phyloP scores from a whole-genome alignment of 768 basidiomycete species.

The Leccinum variicolor region DNA sequence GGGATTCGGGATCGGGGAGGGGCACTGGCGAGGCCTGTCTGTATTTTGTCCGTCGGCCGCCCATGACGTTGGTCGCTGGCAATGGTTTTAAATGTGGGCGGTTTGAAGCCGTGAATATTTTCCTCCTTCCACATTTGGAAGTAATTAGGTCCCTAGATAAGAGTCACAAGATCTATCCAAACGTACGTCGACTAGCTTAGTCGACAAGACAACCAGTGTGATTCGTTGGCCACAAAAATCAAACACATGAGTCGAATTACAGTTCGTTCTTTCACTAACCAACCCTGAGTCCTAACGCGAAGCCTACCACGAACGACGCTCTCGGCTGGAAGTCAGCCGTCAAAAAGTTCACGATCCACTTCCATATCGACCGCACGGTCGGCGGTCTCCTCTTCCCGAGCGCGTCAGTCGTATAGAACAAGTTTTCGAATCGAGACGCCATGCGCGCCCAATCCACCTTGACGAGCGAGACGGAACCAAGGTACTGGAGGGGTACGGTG shows the following conservation, averaged over 20 bases:
- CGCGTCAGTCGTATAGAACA: constrained; percentile 64
- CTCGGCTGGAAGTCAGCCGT: constrained; percentile 91
- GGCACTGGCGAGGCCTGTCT: constrained; percentile 75
- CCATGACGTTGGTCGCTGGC: constrained; percentile 47
- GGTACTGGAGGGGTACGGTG: constrained; percentile 62
- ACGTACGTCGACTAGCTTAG: not conserved
- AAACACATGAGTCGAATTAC: not conserved
- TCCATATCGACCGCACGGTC: constrained; percentile 62
- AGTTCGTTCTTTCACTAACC: constrained; percentile 46
- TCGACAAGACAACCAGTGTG: not conserved
- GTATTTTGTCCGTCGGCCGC: constrained; percentile 81
- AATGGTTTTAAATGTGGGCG: not conserved
- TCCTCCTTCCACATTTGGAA: constrained; percentile 26
- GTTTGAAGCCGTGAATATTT: constrained; percentile 7
- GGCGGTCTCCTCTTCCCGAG: constrained; percentile 56
- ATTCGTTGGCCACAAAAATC: not conserved
- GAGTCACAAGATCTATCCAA: not conserved
- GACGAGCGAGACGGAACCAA: constrained; percentile 68
- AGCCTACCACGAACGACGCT: constrained; percentile 83
- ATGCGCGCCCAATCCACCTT: constrained; percentile 78
- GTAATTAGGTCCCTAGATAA: not conserved
- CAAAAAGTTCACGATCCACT: constrained; percentile 72
- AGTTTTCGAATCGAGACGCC: constrained; percentile 63
- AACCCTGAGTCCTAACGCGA: constrained; percentile 75
- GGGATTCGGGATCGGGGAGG: constrained; percentile 36